Evolutionary conservation across 148 eudicot genomes (phyloP).

Genomic region (Talinum fruticosum): DNA sequence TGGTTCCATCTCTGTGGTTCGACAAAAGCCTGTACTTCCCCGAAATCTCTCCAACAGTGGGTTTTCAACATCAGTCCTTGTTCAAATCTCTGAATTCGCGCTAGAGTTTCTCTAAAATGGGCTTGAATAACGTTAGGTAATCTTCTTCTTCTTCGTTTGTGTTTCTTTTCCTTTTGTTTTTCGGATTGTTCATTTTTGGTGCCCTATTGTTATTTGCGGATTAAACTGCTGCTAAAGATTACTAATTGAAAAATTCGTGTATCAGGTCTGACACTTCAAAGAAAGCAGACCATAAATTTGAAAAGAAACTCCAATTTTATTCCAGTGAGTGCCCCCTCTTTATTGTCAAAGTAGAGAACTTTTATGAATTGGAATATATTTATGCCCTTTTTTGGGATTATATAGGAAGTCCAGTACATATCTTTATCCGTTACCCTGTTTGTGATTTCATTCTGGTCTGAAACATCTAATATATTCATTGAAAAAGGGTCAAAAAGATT

Average conservation of each 20-base stretch:
- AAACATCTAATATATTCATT: no score
- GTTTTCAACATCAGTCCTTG: no score
- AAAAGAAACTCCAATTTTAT: slow-evolving; percentile 65
- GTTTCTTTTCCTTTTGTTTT: neutral
- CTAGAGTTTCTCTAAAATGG: slow-evolving; percentile 29
- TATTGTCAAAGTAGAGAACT: neutral
- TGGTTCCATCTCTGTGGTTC: no score
- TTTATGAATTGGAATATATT: neutral
- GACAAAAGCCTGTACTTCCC: no score
- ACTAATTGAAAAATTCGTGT: neutral
- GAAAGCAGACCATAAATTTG: slow-evolving; percentile 60
- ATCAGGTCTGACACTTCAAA: slow-evolving; percentile 38
- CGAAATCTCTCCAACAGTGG: no score
- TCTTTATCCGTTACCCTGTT: neutral
- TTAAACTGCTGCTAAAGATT: neutral
- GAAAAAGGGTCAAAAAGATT: no score
- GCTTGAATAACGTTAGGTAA: slow-evolving; percentile 28
- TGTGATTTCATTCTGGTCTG: neutral
- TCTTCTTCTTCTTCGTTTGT: neutral
- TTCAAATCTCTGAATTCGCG: no score
- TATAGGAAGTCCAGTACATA: neutral
- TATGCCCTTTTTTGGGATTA: neutral
- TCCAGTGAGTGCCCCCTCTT: slow-evolving; percentile 40
- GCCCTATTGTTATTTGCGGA: neutral
- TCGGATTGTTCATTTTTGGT: neutral